Percentiles rank a stretch among this genome's conserved stretches.
These are phyloP conservation scores for Fusarium camptoceras DNA, from an alignment of 2,329 filamentous ascomycete species.

Conservation along the genomic window DNA sequence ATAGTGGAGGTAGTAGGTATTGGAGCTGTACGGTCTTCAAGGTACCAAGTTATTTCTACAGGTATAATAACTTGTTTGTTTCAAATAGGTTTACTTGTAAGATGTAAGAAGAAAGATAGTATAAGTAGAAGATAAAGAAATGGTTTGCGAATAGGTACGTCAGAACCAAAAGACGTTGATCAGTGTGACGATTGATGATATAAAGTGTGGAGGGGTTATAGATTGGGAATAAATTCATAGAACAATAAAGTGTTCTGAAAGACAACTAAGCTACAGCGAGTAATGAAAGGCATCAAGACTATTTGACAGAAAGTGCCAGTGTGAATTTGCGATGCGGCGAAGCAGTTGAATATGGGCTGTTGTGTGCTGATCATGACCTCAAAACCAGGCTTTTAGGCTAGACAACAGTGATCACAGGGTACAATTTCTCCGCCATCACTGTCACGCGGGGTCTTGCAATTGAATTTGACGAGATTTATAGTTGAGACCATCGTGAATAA, in stretches of 20 bases:
- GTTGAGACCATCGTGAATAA: not conserved
- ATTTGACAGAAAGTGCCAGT: not conserved
- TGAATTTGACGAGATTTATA: not conserved
- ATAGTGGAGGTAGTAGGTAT: not conserved
- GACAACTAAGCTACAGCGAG: not conserved
- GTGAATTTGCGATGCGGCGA: not conserved
- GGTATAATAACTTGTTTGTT: not conserved
- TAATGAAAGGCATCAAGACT: not conserved
- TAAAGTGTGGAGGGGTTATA: not conserved
- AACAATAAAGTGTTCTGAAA: not conserved
- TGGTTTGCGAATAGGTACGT: not conserved
- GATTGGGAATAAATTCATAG: not conserved
- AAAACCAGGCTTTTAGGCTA: not conserved
- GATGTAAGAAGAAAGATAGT: not conserved
- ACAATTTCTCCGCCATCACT: not conserved
- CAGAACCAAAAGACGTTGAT: not conserved
- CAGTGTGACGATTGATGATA: not conserved
- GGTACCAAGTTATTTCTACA: not conserved
- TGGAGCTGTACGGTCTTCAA: not conserved
- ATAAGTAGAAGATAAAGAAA: not conserved
- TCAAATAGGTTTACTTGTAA: not conserved
- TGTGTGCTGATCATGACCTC: not conserved
- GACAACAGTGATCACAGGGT: not conserved
- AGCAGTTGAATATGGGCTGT: not conserved
- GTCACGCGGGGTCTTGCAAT: not conserved